phyloP scores from a whole-genome alignment of 306 rosid genomes.

The Echinosophora koreensis region DNA sequence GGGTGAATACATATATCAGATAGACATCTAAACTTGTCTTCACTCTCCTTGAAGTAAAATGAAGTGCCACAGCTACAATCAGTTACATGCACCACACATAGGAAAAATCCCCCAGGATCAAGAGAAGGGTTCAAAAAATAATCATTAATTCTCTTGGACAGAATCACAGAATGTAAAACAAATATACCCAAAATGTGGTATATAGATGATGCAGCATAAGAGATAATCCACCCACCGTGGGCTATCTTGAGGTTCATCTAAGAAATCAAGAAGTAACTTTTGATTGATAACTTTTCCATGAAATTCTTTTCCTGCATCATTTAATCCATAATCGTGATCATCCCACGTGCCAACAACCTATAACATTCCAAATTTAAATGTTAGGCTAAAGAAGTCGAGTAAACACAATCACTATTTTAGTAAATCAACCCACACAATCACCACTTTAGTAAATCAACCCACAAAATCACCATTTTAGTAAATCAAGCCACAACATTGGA shows the following conservation, averaged over 20 bases:
- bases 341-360: constrained; percentile 94
- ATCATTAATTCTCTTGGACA: not conserved
- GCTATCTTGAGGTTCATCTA: constrained; percentile 82
- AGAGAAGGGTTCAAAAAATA: constrained; percentile 1
- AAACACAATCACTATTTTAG: constrained; percentile 19
- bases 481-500: not conserved
- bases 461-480: no score
- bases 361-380: constrained; percentile 44
- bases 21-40: constrained; percentile 13
- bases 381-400: constrained; percentile 37
- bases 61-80: not conserved
- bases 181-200: constrained; percentile 18
- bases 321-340: constrained; percentile 91
- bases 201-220: not conserved
- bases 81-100: constrained; percentile 2
- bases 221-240: constrained; percentile 65
- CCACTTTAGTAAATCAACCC: no score
- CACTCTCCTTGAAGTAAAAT: not conserved
- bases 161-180: constrained; percentile 33
- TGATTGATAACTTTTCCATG: constrained; percentile 64
- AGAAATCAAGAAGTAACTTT: constrained; percentile 82
- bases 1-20: constrained; percentile 3
- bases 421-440: constrained; percentile 16
- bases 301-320: constrained; percentile 86
- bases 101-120: constrained; percentile 2